These are phyloP conservation scores for Penicillium dipodomyicola DNA, from an alignment of 495 filamentous ascomycete genomes.

Conservation along the genomic window DNA sequence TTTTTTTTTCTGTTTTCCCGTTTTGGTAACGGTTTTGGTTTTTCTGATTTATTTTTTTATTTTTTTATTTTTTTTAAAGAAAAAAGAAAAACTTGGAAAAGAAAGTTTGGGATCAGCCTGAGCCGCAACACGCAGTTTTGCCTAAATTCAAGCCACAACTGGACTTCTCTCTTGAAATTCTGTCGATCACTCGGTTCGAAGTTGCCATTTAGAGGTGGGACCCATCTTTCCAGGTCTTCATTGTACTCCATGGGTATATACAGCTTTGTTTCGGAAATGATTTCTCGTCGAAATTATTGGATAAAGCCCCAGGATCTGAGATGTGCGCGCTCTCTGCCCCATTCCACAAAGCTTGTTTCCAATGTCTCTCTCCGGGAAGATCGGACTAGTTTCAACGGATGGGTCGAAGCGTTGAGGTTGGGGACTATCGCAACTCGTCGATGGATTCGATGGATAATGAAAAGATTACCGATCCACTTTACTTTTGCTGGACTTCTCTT, in stretches of 20 bases:
- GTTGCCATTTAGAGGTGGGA: constrained; percentile 1
- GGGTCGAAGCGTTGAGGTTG: constrained; percentile 1
- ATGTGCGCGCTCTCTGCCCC: constrained; percentile 8
- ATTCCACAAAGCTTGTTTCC: constrained; percentile 29
- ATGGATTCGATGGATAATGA: too few species aligned
- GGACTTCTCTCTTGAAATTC: neutral
- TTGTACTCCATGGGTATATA: neutral
- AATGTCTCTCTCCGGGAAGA: constrained; percentile 3
- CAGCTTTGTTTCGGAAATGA: neutral
- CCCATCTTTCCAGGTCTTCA: neutral
- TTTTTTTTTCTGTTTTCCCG: neutral
- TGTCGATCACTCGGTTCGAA: constrained; percentile 30
- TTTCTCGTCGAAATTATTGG: neutral
- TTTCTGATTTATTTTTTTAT: too few species aligned
- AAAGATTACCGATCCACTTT: neutral
- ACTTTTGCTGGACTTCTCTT: neutral
- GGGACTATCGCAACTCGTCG: neutral
- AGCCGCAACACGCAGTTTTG: constrained; percentile 15
- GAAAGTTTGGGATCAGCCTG: constrained; percentile 27
- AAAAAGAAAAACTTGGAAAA: constrained; percentile 8
- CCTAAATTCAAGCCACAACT: neutral
- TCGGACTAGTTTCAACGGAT: constrained; percentile 14
- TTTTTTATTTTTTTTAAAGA: too few species aligned
- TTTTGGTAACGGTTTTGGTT: neutral
- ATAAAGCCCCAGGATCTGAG: constrained; percentile 2